A percentile compares a stretch with the other conserved stretches of the same genome.
Conservation (phyloP, 2,329 filamentous ascomycete species). For the Meredithiella fracta region DNA sequence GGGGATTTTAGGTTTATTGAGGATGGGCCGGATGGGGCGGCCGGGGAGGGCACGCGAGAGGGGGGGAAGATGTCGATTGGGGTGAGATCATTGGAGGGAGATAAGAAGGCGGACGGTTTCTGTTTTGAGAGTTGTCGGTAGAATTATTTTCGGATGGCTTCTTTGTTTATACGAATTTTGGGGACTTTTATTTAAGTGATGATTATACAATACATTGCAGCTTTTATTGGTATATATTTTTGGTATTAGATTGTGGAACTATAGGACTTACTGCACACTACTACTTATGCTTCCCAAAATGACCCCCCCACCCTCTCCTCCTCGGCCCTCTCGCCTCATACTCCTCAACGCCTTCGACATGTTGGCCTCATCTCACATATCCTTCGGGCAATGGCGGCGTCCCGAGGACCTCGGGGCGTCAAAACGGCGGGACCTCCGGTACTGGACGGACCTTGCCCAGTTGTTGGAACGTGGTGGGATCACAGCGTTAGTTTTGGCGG, state of each 20-base stretch:
- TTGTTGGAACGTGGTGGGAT: slow-evolving; percentile 44
- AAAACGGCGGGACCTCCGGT: slow-evolving; percentile 38
- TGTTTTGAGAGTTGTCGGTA: not conserved
- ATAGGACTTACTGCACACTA: not conserved
- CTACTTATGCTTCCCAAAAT: not conserved
- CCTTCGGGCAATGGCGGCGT: slow-evolving; percentile 51
- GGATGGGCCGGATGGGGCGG: not conserved
- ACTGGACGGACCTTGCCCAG: slow-evolving; percentile 49
- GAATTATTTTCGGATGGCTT: too few relatives aligned
- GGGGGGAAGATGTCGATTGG: not conserved
- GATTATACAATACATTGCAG: too few relatives aligned
- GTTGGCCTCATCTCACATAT: slow-evolving; percentile 47
- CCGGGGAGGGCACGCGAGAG: not conserved
- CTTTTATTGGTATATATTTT: too few relatives aligned
- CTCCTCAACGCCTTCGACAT: slow-evolving; percentile 50
- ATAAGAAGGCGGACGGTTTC: not conserved
- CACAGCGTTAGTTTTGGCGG: slow-evolving; percentile 49
- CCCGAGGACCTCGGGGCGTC: slow-evolving; percentile 43
- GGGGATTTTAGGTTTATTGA: not conserved
- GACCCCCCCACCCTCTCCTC: not conserved
- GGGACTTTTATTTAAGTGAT: too few relatives aligned
- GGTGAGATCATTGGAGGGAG: not conserved
- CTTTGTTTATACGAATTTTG: too few relatives aligned
- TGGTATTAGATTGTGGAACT: not conserved
- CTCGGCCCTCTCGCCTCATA: slow-evolving; percentile 21